phyloP scores from a whole-genome alignment of 495 filamentous ascomycete species.

The Xylaria nigripes region DNA sequence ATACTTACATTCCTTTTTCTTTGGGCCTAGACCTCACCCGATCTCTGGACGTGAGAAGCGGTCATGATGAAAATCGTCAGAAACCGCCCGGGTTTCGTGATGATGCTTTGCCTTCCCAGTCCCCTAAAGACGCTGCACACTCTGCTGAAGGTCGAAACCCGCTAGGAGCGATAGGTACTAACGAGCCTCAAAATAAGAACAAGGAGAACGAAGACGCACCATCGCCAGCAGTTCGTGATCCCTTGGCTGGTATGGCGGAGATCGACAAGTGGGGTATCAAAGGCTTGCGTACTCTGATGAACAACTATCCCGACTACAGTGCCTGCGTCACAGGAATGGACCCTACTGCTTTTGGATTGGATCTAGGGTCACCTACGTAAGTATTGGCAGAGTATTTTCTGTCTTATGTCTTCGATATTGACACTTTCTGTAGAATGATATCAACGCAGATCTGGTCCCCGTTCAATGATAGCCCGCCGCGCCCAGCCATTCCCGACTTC shows the following conservation, averaged over 20 bases:
- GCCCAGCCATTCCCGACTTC: conserved; percentile 70
- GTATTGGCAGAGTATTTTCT: conserved; percentile 16
- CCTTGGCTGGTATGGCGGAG: conserved; percentile 67
- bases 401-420: neutral
- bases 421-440: conserved; percentile 22
- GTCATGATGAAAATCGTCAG: conserved; percentile 33
- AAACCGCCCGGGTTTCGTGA: conserved; percentile 38
- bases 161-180: conserved; percentile 38
- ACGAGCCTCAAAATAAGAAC: conserved; percentile 32
- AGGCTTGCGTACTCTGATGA: conserved; percentile 70
- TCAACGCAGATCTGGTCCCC: conserved; percentile 51
- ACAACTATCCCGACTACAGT: conserved; percentile 67
- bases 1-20: conserved; percentile 4
- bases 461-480: conserved; percentile 60
- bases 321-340: conserved; percentile 72
- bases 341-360: conserved; percentile 64
- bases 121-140: conserved; percentile 25
- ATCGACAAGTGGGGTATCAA: conserved; percentile 74
- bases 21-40: conserved; percentile 21
- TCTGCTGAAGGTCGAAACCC: conserved; percentile 27
- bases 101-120: conserved; percentile 28
- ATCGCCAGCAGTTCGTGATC: conserved; percentile 38
- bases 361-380: conserved; percentile 73
- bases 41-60: conserved; percentile 35
- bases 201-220: conserved; percentile 35